phyloP scores from a whole-genome alignment of 2,329 filamentous ascomycete species.

The Calonectria pauciramosa region DNA sequence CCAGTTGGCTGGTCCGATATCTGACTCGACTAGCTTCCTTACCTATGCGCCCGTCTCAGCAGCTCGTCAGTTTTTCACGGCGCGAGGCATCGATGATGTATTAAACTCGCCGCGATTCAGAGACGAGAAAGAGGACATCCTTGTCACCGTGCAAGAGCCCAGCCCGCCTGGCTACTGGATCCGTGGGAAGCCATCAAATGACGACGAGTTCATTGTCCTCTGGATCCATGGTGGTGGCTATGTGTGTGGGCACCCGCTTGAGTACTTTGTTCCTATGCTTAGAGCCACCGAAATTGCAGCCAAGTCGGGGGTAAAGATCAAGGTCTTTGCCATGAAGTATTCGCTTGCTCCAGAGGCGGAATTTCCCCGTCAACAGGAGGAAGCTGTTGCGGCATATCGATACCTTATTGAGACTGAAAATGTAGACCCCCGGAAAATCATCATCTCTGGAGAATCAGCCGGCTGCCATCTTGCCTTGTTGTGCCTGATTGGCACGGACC shows the following conservation, averaged over 20 bases:
- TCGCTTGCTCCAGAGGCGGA: neutral
- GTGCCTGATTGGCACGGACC: neutral
- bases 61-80: neutral
- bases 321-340: neutral
- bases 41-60: neutral
- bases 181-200: neutral
- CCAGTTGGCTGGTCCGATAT: neutral
- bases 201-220: neutral
- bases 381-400: constrained; percentile 1
- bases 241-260: neutral
- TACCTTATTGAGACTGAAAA: constrained; percentile 6
- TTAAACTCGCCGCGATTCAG: neutral
- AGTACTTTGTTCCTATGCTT: constrained; percentile 1
- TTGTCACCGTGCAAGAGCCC: neutral
- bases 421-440: neutral
- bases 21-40: neutral
- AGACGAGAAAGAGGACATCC: neutral
- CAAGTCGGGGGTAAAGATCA: neutral
- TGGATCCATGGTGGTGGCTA: constrained; percentile 6
- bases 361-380: neutral
- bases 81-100: neutral
- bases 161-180: neutral
- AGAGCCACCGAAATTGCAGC: neutral
- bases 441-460: constrained; percentile 6
- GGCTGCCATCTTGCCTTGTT: neutral